Evolutionary conservation across 192 early-diverging fungal genomes (phyloP).

Genomic region (Backusella westeae): DNA sequence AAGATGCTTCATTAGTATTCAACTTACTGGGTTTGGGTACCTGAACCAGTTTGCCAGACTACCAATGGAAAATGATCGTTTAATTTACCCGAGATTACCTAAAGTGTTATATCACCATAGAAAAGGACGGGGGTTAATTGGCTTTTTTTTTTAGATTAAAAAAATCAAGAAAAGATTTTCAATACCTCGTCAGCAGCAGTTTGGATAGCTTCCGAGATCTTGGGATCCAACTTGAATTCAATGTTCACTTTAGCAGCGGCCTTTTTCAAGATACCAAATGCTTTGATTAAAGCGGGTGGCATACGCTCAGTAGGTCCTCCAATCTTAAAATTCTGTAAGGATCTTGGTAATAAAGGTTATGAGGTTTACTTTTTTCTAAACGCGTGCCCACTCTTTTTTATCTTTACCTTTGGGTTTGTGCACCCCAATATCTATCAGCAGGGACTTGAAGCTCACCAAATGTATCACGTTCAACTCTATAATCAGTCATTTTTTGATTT

Average conservation of each 20-base stretch:
- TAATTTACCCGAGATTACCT: conserved; percentile 87
- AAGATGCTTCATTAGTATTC: background rate
- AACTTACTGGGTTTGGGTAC: conserved; percentile 78
- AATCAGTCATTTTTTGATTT: background rate
- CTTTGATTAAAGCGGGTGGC: conserved; percentile 91
- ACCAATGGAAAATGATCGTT: conserved; percentile 96
- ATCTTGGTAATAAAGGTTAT: conserved; percentile 41
- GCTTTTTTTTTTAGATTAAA: background rate
- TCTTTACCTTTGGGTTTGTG: conserved; percentile 87
- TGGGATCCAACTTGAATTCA: conserved; percentile 74
- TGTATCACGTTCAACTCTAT: conserved; percentile 73
- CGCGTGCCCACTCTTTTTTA: background rate
- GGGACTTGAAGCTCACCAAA: conserved; percentile 95
- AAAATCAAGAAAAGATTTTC: too few species aligned
- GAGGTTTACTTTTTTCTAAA: background rate
- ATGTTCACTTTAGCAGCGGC: conserved; percentile 91
- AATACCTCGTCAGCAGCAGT: conserved; percentile 81
- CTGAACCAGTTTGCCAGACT: conserved; percentile 91
- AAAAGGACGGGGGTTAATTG: background rate
- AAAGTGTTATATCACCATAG: background rate
- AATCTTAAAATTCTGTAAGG: conserved; percentile 95
- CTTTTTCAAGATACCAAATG: conserved; percentile 92
- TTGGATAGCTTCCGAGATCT: conserved; percentile 86
- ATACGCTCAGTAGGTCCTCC: conserved; percentile 88
- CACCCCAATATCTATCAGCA: conserved; percentile 91